A percentile compares a stretch with the other conserved stretches of the same genome.
Conservation (phyloP, 106 monocot species). For the Apostasia ramifera region DNA sequence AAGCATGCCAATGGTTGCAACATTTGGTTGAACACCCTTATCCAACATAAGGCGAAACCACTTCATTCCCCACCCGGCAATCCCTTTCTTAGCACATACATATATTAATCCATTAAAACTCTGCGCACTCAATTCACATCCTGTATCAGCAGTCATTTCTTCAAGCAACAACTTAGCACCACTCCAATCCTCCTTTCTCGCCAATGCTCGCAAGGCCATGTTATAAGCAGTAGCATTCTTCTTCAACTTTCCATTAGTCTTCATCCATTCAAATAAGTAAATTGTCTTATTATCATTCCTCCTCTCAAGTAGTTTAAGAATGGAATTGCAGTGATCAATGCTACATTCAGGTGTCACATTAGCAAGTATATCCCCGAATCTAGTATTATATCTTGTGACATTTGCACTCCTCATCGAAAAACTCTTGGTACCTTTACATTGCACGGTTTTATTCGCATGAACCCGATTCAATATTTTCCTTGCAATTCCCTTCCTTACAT, state of each 20-base stretch:
- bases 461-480: conserved; percentile 32
- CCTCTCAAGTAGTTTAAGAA: conserved; percentile 58
- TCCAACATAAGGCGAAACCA: conserved; percentile 80
- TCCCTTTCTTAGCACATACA: conserved; percentile 58
- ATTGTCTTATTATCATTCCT: conserved; percentile 37
- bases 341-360: conserved; percentile 32
- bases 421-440: conserved; percentile 5
- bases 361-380: conserved; percentile 26
- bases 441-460: conserved; percentile 14
- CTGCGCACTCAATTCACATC: conserved; percentile 43
- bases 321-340: conserved; percentile 49
- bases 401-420: conserved; percentile 9
- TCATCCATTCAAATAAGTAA: conserved; percentile 84
- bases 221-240: conserved; percentile 62
- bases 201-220: conserved; percentile 50
- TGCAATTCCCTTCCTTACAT: conserved; percentile 4
- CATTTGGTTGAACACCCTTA: conserved; percentile 40
- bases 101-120: conserved; percentile 63
- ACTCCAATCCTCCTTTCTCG: conserved; percentile 77
- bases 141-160: conserved; percentile 54
- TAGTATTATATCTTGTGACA: conserved; percentile 5
- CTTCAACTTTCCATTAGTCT: conserved; percentile 64
- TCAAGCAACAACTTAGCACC: conserved; percentile 41
- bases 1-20: conserved; percentile 80
- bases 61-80: conserved; percentile 42